Percentiles rank a stretch among this genome's conserved stretches.
Evolutionary conservation across 768 basidiomycete species (phyloP).

Genomic region (Collybiopsis confluens): DNA sequence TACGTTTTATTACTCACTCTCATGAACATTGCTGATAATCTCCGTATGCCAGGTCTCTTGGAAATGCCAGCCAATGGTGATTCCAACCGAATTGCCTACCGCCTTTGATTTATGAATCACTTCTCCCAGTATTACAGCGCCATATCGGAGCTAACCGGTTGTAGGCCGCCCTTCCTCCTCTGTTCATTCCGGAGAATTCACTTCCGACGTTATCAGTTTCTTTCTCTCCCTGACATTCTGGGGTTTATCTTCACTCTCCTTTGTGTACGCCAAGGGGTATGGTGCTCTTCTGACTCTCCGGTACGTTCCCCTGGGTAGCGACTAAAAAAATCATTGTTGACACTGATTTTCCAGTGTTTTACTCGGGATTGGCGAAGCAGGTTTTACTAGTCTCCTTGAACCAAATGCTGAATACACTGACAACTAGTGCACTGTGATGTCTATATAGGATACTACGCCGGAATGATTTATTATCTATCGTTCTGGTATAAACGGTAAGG

Average conservation of each 20-base stretch:
- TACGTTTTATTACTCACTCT: background rate
- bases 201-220: constrained; percentile 31
- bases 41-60: constrained; percentile 33
- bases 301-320: too few relatives aligned
- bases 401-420: too few relatives aligned
- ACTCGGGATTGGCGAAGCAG: constrained; percentile 57
- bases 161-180: constrained; percentile 23
- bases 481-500: constrained; percentile 44
- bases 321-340: background rate
- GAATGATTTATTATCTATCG: constrained; percentile 58
- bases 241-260: constrained; percentile 49
- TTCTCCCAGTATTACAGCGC: constrained; percentile 48
- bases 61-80: constrained; percentile 56
- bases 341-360: constrained; percentile 36
- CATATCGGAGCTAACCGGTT: constrained; percentile 56
- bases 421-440: too few relatives aligned
- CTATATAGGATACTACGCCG: constrained; percentile 59
- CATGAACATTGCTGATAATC: background rate
- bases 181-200: background rate
- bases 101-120: too few relatives aligned
- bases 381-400: too few relatives aligned
- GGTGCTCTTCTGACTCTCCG: constrained; percentile 42
- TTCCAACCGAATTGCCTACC: too few relatives aligned
- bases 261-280: constrained; percentile 55
- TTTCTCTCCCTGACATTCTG: constrained; percentile 50